Evolutionary conservation across 2,329 filamentous ascomycete genomes (phyloP), one percentile per base, ranked within the genome.

Genomic region (Colletotrichum acutatum): DNA sequence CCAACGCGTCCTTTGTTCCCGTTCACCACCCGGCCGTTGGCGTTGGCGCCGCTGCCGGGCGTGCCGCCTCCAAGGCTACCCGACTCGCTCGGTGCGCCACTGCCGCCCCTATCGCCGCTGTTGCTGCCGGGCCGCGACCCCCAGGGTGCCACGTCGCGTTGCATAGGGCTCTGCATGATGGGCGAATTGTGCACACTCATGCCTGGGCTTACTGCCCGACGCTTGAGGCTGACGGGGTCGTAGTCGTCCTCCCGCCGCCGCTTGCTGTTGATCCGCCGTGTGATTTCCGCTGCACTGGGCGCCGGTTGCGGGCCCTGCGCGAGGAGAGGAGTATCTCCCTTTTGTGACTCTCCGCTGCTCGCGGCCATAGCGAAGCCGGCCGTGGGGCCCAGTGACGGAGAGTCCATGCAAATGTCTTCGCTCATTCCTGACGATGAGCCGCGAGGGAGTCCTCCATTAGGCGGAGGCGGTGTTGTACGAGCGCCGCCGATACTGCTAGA

Each of bases 181-280:
- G 96, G 96, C 74, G 94, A 97, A 82, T 96, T 97, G 78, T 97
- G 95, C 1, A 93, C 92, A 80, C 95, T 97, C 87, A 98, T 92
- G 19, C 95, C 94, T 0, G 96, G 96, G 72, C 94, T 97, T 2
- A 98, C 96, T 28, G 96, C 96, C 56, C 96, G 90, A 19, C 96
- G 90, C 83, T 98, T 98, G 85, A 98, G 95, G 74, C 92, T 94
- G 52, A 92, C 89, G 2, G 94, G 92, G 80, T 98, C 95, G 70
- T 98, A 93, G 78, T 98, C 95, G 78, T 98, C 95, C 74, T 98
- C 96, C 68, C 95, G 89, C 26, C 95, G 90, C n/a, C 96, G 91
- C 81, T 96, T 97, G 81, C 89, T 91, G 80, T 94, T 92, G 66
- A 95, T 92, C 74, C 95, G 93, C 9, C 94, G 89, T 5, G 93